Conservation (phyloP, 2,329 filamentous ascomycete genomes). For the Venturia aucupariae region DNA sequence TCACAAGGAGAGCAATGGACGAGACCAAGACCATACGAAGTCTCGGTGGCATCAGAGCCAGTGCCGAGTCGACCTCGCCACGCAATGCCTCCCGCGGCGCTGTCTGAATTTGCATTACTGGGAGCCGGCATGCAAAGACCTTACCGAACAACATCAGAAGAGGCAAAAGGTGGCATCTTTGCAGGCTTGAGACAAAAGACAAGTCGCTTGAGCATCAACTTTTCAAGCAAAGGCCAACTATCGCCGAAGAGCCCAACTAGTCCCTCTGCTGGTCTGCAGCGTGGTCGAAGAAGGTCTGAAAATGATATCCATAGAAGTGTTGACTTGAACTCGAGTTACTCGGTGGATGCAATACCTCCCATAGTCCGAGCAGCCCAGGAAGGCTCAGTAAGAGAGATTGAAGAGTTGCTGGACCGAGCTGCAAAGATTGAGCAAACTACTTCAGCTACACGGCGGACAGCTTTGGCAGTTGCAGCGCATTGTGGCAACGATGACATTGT, state of each 20-base stretch:
- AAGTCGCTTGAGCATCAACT: not conserved
- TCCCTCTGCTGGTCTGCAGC: constrained; percentile 16
- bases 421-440: constrained; percentile 21
- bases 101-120: constrained; percentile 9
- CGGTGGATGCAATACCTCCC: constrained; percentile 22
- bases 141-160: not conserved
- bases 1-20: not conserved
- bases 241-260: constrained; percentile 15
- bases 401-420: constrained; percentile 22
- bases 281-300: constrained; percentile 19
- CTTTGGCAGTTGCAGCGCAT: constrained; percentile 31
- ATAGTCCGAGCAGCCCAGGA: constrained; percentile 30
- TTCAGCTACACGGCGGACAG: constrained; percentile 25
- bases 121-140: not conserved
- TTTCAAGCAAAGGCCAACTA: not conserved
- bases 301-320: constrained; percentile 28
- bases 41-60: constrained; percentile 11
- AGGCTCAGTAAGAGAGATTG: constrained; percentile 27
- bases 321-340: constrained; percentile 25
- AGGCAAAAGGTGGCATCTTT: not conserved
- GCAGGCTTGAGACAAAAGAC: not conserved
- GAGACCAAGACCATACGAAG: constrained; percentile 13
- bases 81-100: constrained; percentile 1
- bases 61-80: constrained; percentile 8
- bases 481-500: constrained; percentile 31